Percentiles rank a stretch among this genome's conserved stretches.
These are phyloP conservation scores for Pseudoturritis turrita DNA, from an alignment of 345 rosid species.

Conservation along the genomic window DNA sequence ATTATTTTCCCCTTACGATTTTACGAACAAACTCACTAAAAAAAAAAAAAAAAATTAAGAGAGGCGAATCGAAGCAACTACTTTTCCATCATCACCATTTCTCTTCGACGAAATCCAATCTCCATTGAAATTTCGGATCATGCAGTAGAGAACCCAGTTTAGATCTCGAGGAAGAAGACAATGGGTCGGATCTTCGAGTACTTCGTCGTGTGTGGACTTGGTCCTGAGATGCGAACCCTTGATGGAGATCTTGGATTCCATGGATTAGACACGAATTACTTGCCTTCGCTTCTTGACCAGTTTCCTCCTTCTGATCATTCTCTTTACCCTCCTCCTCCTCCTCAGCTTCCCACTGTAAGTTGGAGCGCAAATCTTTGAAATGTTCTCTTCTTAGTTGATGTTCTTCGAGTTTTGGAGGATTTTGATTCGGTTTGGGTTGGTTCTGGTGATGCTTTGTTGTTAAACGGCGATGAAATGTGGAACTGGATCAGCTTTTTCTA, in stretches of 20 bases:
- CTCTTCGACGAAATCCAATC: not conserved
- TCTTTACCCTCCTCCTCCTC: conserved; percentile 76
- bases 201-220: conserved; percentile 90
- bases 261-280: conserved; percentile 51
- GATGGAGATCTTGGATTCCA: conserved; percentile 87
- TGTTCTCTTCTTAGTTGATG: not conserved
- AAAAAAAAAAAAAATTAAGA: not conserved
- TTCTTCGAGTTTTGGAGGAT: not conserved
- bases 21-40: not conserved
- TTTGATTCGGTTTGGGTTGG: not conserved
- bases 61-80: conserved; percentile 7
- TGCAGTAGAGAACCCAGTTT: conserved; percentile 13
- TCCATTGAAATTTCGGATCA: conserved; percentile 6
- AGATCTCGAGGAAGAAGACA: conserved; percentile 26
- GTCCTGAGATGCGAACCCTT: conserved; percentile 89
- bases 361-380: not conserved
- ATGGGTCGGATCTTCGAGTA: conserved; percentile 87
- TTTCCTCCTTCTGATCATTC: conserved; percentile 74
- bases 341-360: conserved; percentile 89
- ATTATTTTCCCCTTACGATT: not conserved
- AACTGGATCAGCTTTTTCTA: not conserved
- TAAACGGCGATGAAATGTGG: not conserved
- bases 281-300: conserved; percentile 81
- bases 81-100: not conserved
- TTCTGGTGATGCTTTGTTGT: not conserved